Conservation (phyloP, 345 rosid species). For the Syzygium jambos region DNA sequence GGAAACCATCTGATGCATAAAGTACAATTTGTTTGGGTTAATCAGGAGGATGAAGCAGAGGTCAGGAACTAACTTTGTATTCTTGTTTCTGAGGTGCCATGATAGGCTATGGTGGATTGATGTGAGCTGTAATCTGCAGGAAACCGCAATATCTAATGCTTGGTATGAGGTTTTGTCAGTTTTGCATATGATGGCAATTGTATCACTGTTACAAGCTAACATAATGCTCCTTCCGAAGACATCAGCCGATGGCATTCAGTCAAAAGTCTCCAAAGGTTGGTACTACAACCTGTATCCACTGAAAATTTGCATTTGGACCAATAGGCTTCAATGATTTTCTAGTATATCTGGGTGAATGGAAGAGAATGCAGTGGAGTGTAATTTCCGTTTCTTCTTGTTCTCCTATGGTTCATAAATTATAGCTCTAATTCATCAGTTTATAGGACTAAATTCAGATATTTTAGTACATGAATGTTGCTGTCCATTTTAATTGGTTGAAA, state of each 20-base stretch:
- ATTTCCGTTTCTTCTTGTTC: not conserved
- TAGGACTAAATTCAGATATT: not conserved
- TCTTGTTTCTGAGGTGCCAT: not conserved
- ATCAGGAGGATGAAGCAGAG: conserved; percentile 96
- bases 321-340: not conserved
- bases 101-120: not conserved
- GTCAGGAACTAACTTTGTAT: conserved; percentile 19
- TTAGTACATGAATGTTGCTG: not conserved
- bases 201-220: conserved; percentile 80
- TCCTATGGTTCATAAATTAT: not conserved
- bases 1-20: conserved; percentile 69
- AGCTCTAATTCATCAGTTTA: not conserved
- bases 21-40: conserved; percentile 82
- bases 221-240: conserved; percentile 84
- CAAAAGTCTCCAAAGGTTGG: conserved; percentile 92
- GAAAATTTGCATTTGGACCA: not conserved
- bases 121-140: conserved; percentile 39
- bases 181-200: conserved; percentile 96
- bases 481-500: not conserved
- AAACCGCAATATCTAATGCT: conserved; percentile 72
- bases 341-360: not conserved
- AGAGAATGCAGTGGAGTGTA: not conserved
- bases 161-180: conserved; percentile 98
- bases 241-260: conserved; percentile 66
- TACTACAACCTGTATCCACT: not conserved